These are phyloP conservation scores for Ophiostoma pallidulum DNA, from an alignment of 2,329 filamentous ascomycete species.

Conservation along the genomic window DNA sequence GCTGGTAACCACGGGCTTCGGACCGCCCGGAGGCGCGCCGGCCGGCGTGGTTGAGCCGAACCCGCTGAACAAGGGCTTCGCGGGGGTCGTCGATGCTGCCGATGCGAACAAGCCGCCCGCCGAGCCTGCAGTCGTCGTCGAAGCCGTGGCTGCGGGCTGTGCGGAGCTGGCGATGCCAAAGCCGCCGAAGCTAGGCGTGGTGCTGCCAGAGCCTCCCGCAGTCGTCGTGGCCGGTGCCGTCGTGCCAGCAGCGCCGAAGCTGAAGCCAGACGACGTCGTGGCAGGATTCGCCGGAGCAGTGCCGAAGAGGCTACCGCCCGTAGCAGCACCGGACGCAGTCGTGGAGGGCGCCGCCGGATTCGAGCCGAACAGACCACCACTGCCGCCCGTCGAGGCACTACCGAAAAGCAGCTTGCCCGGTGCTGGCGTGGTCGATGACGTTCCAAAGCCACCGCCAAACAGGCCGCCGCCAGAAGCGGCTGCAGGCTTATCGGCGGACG, in stretches of 20 bases:
- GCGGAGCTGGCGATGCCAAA: not conserved
- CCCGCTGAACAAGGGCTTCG: constrained; percentile 37
- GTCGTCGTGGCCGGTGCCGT: not conserved
- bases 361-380: constrained; percentile 10
- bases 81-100: constrained; percentile 29
- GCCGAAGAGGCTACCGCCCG: constrained; percentile 16
- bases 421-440: not conserved
- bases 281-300: not conserved
- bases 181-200: constrained; percentile 6
- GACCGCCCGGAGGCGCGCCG: constrained; percentile 40
- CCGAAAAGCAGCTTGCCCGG: constrained; percentile 8
- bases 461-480: constrained; percentile 5
- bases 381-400: constrained; percentile 1
- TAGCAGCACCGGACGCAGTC: constrained; percentile 25
- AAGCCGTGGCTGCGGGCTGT: not conserved
- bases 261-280: constrained; percentile 13
- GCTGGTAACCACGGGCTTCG: constrained; percentile 19
- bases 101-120: constrained; percentile 5
- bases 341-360: not conserved
- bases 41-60: constrained; percentile 46
- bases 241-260: constrained; percentile 1
- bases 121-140: constrained; percentile 3
- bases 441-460: not conserved
- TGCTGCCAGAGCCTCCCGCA: not conserved
- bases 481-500: constrained; percentile 15